These are phyloP conservation scores for Eucalyptus cloeziana DNA, from an alignment of 345 rosid species.

Conservation along the genomic window DNA sequence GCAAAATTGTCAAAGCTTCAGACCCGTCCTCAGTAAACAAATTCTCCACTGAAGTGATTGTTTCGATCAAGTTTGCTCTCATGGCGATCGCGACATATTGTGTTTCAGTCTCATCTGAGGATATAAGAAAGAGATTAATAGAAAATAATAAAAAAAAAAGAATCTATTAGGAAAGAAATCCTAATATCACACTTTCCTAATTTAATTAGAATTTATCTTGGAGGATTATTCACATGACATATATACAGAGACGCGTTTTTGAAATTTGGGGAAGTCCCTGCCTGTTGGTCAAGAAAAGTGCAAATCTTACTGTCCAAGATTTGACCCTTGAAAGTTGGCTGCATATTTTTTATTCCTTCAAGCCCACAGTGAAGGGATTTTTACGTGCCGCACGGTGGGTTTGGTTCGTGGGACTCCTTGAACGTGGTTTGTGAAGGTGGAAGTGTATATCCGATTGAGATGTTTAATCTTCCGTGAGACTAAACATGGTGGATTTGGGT, in stretches of 20 bases:
- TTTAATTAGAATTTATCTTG: background rate
- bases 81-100: background rate
- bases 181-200: background rate
- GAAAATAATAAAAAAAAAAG: no score
- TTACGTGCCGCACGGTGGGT: no score
- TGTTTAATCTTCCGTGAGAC: no score
- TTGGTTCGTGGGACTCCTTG: no score
- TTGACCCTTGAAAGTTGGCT: background rate
- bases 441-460: no score
- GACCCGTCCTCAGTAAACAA: background rate
- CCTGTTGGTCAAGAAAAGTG: background rate
- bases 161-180: background rate
- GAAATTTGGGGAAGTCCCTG: background rate
- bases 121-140: background rate
- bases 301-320: background rate
- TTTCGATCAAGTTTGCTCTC: background rate
- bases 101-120: background rate
- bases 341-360: background rate
- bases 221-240: background rate
- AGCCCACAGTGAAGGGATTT: background rate
- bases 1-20: no score
- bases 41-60: background rate
- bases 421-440: no score
- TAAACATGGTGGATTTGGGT: no score
- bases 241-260: background rate